A percentile compares a stretch with the other conserved stretches of the same genome.
Evolutionary conservation across 345 rosid genomes (phyloP).

Genomic region (Cardamine chenopodiifolia): DNA sequence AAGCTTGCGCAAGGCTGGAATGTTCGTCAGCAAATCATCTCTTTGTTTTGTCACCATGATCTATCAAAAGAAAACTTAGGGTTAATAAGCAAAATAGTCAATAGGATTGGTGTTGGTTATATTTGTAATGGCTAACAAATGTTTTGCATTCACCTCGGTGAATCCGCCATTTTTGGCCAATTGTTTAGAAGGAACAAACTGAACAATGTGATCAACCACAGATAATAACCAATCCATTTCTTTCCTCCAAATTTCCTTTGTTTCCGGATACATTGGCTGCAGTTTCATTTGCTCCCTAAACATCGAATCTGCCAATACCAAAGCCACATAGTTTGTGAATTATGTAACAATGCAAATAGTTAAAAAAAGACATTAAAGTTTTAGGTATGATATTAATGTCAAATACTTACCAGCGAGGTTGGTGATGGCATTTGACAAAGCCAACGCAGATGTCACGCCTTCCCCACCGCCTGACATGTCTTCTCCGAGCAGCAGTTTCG

Average conservation of each 20-base stretch:
- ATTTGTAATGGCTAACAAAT: neutral
- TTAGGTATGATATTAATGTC: neutral
- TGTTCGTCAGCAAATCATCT: slow-evolving; percentile 69
- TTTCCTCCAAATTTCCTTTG: slow-evolving; percentile 60
- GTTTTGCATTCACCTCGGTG: slow-evolving; percentile 63
- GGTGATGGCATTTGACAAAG: slow-evolving; percentile 62
- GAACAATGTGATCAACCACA: slow-evolving; percentile 69
- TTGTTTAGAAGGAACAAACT: slow-evolving; percentile 70
- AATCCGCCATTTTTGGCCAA: slow-evolving; percentile 53
- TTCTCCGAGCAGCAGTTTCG: slow-evolving; percentile 67
- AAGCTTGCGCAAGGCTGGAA: slow-evolving; percentile 86
- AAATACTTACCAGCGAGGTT: slow-evolving; percentile 45
- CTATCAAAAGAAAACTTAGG: slow-evolving; percentile 39
- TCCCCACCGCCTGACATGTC: slow-evolving; percentile 79
- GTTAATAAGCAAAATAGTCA: neutral
- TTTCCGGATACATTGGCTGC: slow-evolving; percentile 67
- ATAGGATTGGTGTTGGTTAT: neutral
- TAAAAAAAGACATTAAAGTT: neutral
- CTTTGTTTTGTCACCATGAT: slow-evolving; percentile 88
- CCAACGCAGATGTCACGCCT: slow-evolving; percentile 78
- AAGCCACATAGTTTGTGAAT: slow-evolving; percentile 6
- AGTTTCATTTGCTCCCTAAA: slow-evolving; percentile 53
- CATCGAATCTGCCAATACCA: slow-evolving; percentile 46
- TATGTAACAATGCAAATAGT: neutral
- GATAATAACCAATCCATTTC: slow-evolving; percentile 71